Evolutionary conservation across 176 grass and related monocot species (phyloP).

Genomic region (Aegilops sharonensis): DNA sequence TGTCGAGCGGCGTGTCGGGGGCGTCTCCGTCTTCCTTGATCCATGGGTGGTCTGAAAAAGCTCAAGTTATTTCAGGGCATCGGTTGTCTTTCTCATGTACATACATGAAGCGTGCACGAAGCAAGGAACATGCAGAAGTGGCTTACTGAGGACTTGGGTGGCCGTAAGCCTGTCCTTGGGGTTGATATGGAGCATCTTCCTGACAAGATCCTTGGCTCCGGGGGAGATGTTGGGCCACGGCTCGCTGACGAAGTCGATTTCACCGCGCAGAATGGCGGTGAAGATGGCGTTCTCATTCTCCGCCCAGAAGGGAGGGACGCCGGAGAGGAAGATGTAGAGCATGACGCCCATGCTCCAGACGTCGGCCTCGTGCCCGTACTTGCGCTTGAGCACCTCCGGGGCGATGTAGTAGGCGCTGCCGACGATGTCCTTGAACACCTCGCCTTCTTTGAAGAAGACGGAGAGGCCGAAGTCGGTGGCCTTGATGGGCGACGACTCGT

Average conservation of each 20-base stretch:
- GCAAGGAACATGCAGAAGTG: neutral
- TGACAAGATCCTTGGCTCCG: slow-evolving; percentile 69
- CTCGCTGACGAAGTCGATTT: slow-evolving; percentile 59
- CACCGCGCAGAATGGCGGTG: slow-evolving; percentile 62
- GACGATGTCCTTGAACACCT: slow-evolving; percentile 68
- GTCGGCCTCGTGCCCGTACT: slow-evolving; percentile 67
- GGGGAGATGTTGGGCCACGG: slow-evolving; percentile 67
- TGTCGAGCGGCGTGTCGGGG: slow-evolving; percentile 69
- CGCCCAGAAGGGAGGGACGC: slow-evolving; percentile 83
- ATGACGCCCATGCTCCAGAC: slow-evolving; percentile 86
- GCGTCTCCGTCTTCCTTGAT: slow-evolving; percentile 94
- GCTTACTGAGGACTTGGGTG: slow-evolving; percentile 76
- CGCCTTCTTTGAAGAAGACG: slow-evolving; percentile 74
- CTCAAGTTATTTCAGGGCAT: neutral
- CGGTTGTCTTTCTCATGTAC: neutral
- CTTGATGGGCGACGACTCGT: slow-evolving; percentile 61
- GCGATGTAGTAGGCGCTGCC: slow-evolving; percentile 89
- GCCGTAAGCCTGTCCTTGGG: slow-evolving; percentile 70
- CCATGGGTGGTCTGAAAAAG: slow-evolving; percentile 69
- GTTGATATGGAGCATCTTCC: slow-evolving; percentile 70
- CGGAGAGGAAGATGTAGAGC: slow-evolving; percentile 89
- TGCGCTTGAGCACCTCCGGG: slow-evolving; percentile 74
- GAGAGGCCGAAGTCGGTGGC: slow-evolving; percentile 88
- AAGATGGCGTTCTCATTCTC: slow-evolving; percentile 75
- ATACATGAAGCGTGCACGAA: neutral